Evolutionary conservation across 2,329 filamentous ascomycete genomes (phyloP), one percentile per base, ranked within the genome.

Genomic region (Sarocladium brachiariae): DNA sequence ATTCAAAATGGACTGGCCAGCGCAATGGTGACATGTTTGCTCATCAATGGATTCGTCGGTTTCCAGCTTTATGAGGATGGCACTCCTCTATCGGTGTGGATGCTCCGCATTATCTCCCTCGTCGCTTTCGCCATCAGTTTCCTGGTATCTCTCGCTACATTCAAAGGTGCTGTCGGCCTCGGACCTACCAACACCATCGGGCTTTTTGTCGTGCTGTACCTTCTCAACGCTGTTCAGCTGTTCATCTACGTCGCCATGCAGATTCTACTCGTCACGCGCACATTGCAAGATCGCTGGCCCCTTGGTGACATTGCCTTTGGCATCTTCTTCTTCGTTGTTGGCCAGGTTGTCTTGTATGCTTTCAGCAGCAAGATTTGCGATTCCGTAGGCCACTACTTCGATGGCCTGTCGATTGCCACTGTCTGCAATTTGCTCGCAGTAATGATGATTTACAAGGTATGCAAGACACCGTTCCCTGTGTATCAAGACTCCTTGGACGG

Each of bases 361-460:
- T 89, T 96, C 63, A 93, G 89, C 71, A 77, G 84, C 57, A 81
- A 78, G 55, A 91, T 99, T 61, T 99, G 93, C 73, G 78, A 85
- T 49, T 80, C 81, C 43, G 83, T 91, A 34, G 84, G 89, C 68
- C 93, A 99, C 68, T 99, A 97, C 65, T 71, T 99, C 46, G 93
- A 99, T 63, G 92, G 92, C 1, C 71, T 97, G 45, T 95, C 97
- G 72, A 91, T 99, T 63, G 89, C 90, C 4, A 96, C 92, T 0
- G 84, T 92, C 51, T 93, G 90, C 74, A 99, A 99, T 64, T 71
- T 99, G 39, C 74, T 99, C 38, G 89, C 84, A 11, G 92, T 99
- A 54, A 99, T 99, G 93, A 99, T 97, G 93, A 84, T 99, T 33
- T 99, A 99, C 79, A 99, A 99, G 86, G 89, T 78, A 70, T 50